Evolutionary conservation across 495 filamentous ascomycete genomes (phyloP), one percentile per base, ranked within the genome.

Genomic region (Hypoxylon crocopeplum): DNA sequence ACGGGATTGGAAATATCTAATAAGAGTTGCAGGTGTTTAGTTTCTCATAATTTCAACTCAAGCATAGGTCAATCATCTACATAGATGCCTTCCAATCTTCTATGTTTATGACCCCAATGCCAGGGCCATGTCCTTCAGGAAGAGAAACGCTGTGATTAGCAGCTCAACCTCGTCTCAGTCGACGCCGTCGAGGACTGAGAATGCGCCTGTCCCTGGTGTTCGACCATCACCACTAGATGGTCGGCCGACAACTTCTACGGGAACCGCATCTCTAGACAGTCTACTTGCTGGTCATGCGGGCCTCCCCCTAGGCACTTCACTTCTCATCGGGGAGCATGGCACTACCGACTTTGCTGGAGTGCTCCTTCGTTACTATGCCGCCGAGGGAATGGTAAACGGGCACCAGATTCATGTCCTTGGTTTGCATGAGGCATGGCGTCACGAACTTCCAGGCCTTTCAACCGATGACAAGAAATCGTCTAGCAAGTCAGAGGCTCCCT

Each of bases 301-400:
- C 0, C 79, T 98, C 1, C 84, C 91, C 1, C 77, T 98, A 13
- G 93, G 94, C 0, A 93, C 82, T 22, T 87, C 84, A 1, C 64
- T 98, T 3, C 72, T 98, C 16, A 73, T 98, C n/a, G 91, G 92
- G 64, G 94, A 98, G 62, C 89, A 86, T 63, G 94, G 93, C 1
- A 97, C 93, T 13, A 98, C 94, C 1, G 94, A 98, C 64, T 98
- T 93, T 74, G 88, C 89, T 0, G 91, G 91, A 1, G 81, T 88
- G 46, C 78, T 98, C 55, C 77, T 97, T 15, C 81, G 89, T 38
- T 97, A 92, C 68, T 98, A 92, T 76, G 95, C 91, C 1, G 93
- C 93, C 0, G 93, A 98, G 73, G 94, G 94, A 0, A 82, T 97
- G 2, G 84, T 96, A 12, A 95, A 98, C 69, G 92, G 91, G 6